phyloP scores from a whole-genome alignment of 73 alveolate species.

The Symbiodinium pilosum region DNA sequence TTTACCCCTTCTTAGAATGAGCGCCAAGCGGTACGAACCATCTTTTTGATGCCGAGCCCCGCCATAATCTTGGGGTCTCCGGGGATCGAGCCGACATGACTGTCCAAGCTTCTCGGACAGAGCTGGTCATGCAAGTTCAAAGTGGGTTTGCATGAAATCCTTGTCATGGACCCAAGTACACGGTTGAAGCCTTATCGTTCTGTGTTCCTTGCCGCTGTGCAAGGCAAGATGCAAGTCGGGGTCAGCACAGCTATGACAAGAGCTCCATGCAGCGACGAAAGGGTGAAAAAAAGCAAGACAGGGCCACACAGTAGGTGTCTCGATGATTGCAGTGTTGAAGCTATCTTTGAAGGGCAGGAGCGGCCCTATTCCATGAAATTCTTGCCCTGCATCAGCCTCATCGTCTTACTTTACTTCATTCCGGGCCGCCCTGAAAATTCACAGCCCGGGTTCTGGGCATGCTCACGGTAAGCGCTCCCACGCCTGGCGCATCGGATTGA shows the following conservation, averaged over 20 bases:
- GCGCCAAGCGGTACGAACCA: too few species aligned
- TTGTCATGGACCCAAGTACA: neutral
- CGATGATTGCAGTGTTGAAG: too few species aligned
- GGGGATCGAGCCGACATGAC: neutral
- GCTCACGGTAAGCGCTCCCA: neutral
- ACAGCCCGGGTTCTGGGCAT: neutral
- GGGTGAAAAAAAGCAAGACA: too few species aligned
- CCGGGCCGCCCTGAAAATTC: neutral
- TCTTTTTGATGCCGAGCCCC: too few species aligned
- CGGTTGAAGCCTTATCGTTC: neutral
- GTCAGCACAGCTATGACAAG: too few species aligned
- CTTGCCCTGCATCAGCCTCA: neutral
- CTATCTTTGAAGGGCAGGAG: too few species aligned
- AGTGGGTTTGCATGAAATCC: neutral
- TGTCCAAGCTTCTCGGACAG: neutral
- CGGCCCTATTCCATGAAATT: too few species aligned
- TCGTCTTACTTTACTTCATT: neutral
- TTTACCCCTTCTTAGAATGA: too few species aligned
- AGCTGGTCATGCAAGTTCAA: neutral
- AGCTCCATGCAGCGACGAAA: too few species aligned
- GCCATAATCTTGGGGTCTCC: too few species aligned
- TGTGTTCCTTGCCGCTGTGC: too few species aligned
- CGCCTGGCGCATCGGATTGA: neutral
- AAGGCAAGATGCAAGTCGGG: too few species aligned
- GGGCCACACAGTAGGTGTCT: neutral